These are phyloP conservation scores for Geotrichum bryndzae DNA, from an alignment of 1,139 yeast species.

Conservation along the genomic window DNA sequence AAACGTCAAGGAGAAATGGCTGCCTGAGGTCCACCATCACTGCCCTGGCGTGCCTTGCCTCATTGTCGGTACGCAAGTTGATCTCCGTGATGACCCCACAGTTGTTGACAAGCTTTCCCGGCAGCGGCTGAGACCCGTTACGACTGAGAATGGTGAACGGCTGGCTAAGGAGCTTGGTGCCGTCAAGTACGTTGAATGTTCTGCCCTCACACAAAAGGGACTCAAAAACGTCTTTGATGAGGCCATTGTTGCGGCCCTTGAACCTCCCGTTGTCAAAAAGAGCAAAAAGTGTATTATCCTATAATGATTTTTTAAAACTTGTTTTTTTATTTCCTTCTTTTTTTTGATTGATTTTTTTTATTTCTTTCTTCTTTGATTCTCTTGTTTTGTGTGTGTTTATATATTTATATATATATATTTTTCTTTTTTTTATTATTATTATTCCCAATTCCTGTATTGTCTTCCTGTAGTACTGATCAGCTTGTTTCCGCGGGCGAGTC, in stretches of 20 bases:
- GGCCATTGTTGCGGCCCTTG: slow-evolving; percentile 65
- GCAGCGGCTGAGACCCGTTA: slow-evolving; percentile 56
- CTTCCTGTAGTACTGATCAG: no score
- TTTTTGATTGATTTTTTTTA: slow-evolving; percentile 1
- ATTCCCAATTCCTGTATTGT: no score
- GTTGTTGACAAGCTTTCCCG: slow-evolving; percentile 65
- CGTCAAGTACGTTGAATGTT: slow-evolving; percentile 72
- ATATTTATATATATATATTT: not conserved
- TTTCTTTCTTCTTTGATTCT: slow-evolving; percentile 1
- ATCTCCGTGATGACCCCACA: slow-evolving; percentile 75
- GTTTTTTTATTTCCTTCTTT: not conserved
- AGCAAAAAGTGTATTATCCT: slow-evolving; percentile 78
- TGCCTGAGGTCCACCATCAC: slow-evolving; percentile 83
- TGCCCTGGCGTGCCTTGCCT: slow-evolving; percentile 74
- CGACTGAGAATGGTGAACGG: slow-evolving; percentile 56
- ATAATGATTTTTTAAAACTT: slow-evolving; percentile 32
- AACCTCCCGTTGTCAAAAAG: slow-evolving; percentile 77
- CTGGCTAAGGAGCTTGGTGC: slow-evolving; percentile 71
- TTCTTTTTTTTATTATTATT: not conserved
- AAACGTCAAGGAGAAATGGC: slow-evolving; percentile 68
- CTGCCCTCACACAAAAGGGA: slow-evolving; percentile 89
- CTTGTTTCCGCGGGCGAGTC: no score
- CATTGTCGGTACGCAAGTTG: slow-evolving; percentile 81
- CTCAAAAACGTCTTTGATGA: slow-evolving; percentile 62
- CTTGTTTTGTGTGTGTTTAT: not conserved